Conservation (phyloP, 2,329 filamentous ascomycete genomes). For the Metarhizium album region DNA sequence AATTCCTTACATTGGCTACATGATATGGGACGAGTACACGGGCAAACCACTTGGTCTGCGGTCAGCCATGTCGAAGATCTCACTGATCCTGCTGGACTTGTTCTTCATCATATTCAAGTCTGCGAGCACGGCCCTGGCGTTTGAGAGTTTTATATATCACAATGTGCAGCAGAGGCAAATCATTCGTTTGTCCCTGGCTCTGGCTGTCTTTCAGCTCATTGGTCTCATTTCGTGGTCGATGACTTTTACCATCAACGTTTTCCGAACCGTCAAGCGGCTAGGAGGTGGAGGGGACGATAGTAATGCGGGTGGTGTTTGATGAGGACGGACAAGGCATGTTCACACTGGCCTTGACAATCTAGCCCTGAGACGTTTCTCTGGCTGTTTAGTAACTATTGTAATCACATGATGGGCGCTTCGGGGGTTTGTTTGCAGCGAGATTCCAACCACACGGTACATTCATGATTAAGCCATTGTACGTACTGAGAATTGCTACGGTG, state of each 20-base stretch:
- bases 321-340: neutral
- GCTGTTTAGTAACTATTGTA: too few species aligned
- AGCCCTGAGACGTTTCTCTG: too few species aligned
- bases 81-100: conserved; percentile 81
- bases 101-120: conserved; percentile 98
- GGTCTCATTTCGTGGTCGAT: conserved; percentile 81
- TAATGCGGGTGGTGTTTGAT: neutral
- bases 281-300: conserved; percentile 38
- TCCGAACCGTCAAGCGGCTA: conserved; percentile 54
- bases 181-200: conserved; percentile 50
- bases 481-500: too few species aligned
- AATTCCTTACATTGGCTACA: conserved; percentile 81
- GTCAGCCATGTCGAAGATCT: conserved; percentile 72
- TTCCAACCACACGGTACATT: neutral
- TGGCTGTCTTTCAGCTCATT: conserved; percentile 70
- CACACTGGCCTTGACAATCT: too few species aligned
- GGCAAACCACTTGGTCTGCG: conserved; percentile 85
- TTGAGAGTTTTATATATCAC: conserved; percentile 64
- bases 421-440: neutral
- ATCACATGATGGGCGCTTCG: too few species aligned
- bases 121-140: conserved; percentile 81
- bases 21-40: conserved; percentile 94
- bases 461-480: too few species aligned
- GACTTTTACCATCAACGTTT: conserved; percentile 80
- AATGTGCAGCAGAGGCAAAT: conserved; percentile 24